Evolutionary conservation across 495 filamentous ascomycete genomes (phyloP), one percentile per base, ranked within the genome.

Genomic region (Aspergillus steynii): DNA sequence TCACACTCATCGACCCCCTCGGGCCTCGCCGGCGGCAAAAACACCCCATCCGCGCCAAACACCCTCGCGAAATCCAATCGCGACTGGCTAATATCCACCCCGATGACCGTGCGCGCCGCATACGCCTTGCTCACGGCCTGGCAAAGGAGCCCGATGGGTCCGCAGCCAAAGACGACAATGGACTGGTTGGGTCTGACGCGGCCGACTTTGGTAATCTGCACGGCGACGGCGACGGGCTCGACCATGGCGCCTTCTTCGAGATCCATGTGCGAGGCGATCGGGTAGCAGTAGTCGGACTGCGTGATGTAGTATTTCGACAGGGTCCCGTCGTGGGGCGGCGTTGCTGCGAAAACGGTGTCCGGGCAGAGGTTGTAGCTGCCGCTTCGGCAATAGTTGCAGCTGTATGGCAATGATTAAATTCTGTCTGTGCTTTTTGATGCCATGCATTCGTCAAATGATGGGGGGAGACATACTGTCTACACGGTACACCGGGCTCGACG

Each of bases 161-260:
- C 93, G 28, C 90, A 90, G 25, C 93, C 93, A 78, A 95, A 94
- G 20, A 97, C 85, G 0, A 95, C 86, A 2, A 96, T 86, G 3
- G 74, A 81, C 62, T 91, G 81, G n/a, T 91, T 20, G 0, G 89
- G 88, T 58, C 74, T 74, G n/a, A 96, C 80, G 31, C 74, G 78
- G 0, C 86, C 91, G 67, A 90, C 85, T 63, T 84, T 83, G 48
- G 84, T 81, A 54, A 93, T 89, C 69, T 95, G 92, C 29, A 95
- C 90, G 2, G 88, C 92, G 7, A 96, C 90, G 46, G 85, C 82
- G 8, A 96, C 80, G 0, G 20, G 20, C 20, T 20, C 20, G 20
- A 20, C 20, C 20, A 20, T 20, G 20, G 20, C 20, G 31, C 90
- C 93, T 72, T 96, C 91, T 74, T 95, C 89, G 42, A 92, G 20